Evolutionary conservation across 305 asterid species (phyloP), one percentile per base, ranked within the genome.

Genomic region (Petunia hybrid): DNA sequence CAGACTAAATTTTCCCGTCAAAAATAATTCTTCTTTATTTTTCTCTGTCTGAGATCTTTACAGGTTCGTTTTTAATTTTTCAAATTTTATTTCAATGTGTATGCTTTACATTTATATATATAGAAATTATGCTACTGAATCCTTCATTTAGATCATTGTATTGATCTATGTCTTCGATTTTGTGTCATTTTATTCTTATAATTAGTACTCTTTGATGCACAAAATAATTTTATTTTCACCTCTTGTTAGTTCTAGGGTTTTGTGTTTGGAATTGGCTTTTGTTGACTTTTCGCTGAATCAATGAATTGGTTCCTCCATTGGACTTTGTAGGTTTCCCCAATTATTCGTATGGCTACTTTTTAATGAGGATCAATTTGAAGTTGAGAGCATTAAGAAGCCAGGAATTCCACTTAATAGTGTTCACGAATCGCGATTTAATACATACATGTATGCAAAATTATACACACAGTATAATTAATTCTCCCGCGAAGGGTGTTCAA

Each of bases 161-260:
- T 53, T 53, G 6, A 14, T 36, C 13, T 74, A 13, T 4, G 35
- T 74, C 46, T 53, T 51, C 55, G 14, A 12, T 51, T 14, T 48
- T 45, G 31, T 22, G 0, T 5, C 10, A 1, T 6, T 64, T 38
- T 41, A 1, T 36, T 12, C 41, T 66, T n/a, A 39, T 41, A 13
- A 8, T 69, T 43, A 69, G 57, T n/a, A 43, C 76, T 69, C 53
- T 71, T 74, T 53, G 46, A 38, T 53, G 78, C 64, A 57, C 35
- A 57, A 6, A 14, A n/a, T 31, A 57, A 2, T 9, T 8, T 53
- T 53, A 35, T 74, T 36, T 1, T 74, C 5, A 12, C 9, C 35
- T 70, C 8, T 36, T 71, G 48, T 46, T 53, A 74, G 64, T 74
- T 74, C 64, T 74, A 74, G 78, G 78, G 78, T 74, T 74, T 74